Percentiles rank a stretch among this genome's conserved stretches.
phyloP scores from a whole-genome alignment of 192 early-diverging fungal species.

The Coemansia sp. region DNA sequence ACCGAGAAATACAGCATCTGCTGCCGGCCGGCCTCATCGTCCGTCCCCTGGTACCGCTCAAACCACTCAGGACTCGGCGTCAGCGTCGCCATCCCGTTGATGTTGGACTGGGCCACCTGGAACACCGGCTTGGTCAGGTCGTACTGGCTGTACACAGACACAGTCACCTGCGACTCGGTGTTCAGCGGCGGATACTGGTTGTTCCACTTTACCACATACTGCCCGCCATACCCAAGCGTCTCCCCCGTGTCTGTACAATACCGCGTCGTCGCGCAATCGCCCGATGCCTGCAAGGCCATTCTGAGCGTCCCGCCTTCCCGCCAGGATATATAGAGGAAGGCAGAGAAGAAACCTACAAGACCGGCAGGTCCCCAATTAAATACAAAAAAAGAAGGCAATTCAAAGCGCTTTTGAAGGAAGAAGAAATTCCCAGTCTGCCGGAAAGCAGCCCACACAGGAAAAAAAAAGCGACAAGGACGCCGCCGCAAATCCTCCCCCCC shows the following conservation, averaged over 20 bases:
- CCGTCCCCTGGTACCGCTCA: constrained; percentile 26
- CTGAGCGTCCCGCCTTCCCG: no score
- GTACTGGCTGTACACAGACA: constrained; percentile 34
- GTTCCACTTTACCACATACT: constrained; percentile 40
- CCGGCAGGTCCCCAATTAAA: no score
- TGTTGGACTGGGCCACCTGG: constrained; percentile 8
- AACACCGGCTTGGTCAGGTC: constrained; percentile 21
- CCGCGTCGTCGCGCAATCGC: constrained; percentile 27
- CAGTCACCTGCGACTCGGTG: constrained; percentile 18
- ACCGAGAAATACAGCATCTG: constrained; percentile 34
- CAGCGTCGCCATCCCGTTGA: constrained; percentile 22
- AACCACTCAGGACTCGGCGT: constrained; percentile 30
- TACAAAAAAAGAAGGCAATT: no score
- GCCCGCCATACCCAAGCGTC: constrained; percentile 19
- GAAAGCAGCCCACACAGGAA: no score
- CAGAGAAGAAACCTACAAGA: no score
- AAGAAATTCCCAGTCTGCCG: no score
- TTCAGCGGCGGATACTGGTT: constrained; percentile 36
- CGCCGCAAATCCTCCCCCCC: no score
- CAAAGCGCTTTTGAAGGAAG: no score
- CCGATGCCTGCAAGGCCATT: no score
- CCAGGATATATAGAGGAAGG: no score
- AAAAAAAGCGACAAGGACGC: no score
- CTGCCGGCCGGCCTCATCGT: constrained; percentile 6
- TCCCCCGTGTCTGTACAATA: constrained; percentile 22